These are phyloP conservation scores for Penicillium sp. DNA, from an alignment of 2,329 filamentous ascomycete genomes.

Conservation along the genomic window DNA sequence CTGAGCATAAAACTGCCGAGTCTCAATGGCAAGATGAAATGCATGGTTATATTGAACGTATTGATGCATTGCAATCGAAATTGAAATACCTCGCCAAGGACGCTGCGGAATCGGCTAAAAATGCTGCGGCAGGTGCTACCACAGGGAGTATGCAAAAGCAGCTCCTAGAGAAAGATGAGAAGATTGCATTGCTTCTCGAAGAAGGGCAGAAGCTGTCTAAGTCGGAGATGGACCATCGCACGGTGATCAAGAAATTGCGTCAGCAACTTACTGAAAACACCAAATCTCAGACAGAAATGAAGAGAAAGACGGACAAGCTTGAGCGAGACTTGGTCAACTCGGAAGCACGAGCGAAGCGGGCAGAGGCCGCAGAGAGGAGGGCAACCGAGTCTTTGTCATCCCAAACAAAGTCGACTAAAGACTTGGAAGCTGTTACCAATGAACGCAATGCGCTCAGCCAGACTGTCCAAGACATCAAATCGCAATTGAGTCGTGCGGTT, in stretches of 20 bases:
- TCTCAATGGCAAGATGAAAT: conserved; percentile 75
- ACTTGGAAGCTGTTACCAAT: conserved; percentile 60
- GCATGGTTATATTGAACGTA: conserved; percentile 79
- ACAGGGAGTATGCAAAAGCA: conserved; percentile 71
- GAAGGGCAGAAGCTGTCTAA: conserved; percentile 88
- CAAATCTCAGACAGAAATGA: conserved; percentile 50
- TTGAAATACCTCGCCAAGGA: conserved; percentile 83
- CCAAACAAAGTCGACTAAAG: conserved; percentile 54
- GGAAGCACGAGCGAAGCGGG: conserved; percentile 60
- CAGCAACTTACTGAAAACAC: conserved; percentile 53
- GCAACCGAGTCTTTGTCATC: conserved; percentile 56
- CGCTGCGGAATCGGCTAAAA: conserved; percentile 72
- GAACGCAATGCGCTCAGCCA: conserved; percentile 65
- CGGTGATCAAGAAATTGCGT: conserved; percentile 76
- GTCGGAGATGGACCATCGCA: conserved; percentile 79
- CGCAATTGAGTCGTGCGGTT: conserved; percentile 66
- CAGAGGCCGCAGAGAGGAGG: conserved; percentile 59
- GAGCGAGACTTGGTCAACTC: conserved; percentile 54
- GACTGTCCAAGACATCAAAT: conserved; percentile 66
- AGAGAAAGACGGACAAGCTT: conserved; percentile 59
- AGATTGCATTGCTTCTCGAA: conserved; percentile 84
- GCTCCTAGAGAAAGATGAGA: conserved; percentile 84
- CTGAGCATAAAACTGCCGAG: conserved; percentile 53
- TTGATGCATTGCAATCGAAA: conserved; percentile 89
- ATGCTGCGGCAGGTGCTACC: conserved; percentile 61